These are phyloP conservation scores for Kurtzmaniella quercitrusa DNA, from an alignment of 1,139 yeast species.

Conservation along the genomic window DNA sequence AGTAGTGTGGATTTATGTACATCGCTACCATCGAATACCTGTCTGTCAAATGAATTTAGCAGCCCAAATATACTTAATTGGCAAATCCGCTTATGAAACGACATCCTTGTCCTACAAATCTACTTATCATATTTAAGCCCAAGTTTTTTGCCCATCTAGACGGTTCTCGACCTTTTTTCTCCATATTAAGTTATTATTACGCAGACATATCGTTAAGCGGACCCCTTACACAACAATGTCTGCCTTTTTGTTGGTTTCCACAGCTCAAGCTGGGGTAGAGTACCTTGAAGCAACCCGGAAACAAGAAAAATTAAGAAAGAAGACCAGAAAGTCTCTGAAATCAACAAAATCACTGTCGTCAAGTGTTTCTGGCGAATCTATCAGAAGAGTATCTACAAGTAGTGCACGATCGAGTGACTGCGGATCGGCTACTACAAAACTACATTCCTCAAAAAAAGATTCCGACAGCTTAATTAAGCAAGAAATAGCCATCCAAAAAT, in stretches of 20 bases:
- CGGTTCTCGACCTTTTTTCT: too few species aligned
- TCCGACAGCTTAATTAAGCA: constrained; percentile 9
- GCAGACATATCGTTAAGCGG: background rate
- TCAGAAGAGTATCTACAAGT: background rate
- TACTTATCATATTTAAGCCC: too few species aligned
- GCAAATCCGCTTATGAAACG: background rate
- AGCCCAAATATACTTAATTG: background rate
- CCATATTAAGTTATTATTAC: too few species aligned
- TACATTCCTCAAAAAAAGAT: constrained; percentile 2
- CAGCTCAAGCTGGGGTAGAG: background rate
- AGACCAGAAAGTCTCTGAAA: background rate
- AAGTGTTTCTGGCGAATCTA: background rate
- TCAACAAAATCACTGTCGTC: background rate
- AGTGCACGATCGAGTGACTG: background rate
- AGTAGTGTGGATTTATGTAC: background rate
- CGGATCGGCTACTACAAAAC: background rate
- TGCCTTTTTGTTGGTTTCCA: constrained; percentile 1
- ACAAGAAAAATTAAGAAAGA: background rate
- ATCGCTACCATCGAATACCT: background rate
- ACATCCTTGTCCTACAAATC: too few species aligned
- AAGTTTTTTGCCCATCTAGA: too few species aligned
- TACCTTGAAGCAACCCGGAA: background rate
- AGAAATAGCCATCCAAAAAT: constrained; percentile 15
- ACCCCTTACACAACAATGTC: background rate
- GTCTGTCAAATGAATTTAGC: background rate